Evolutionary conservation across 2,329 filamentous ascomycete species (phyloP).

Genomic region (Trichoderma afroharzianum): DNA sequence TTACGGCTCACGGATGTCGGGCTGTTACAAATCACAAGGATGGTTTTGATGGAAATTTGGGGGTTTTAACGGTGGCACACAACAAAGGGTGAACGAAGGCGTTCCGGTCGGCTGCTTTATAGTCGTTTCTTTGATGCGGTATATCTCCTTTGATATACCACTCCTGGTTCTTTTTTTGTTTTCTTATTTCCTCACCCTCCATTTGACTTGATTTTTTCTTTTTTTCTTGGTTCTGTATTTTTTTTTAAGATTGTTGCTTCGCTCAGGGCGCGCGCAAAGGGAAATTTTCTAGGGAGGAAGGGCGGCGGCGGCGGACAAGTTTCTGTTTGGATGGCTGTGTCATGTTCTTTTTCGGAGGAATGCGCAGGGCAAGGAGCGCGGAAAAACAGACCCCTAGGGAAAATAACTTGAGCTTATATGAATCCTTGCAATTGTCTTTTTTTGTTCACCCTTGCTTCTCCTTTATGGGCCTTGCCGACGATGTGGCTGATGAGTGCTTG

Average conservation of each 20-base stretch:
- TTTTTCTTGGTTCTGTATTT: neutral
- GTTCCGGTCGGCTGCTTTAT: slow-evolving; percentile 21
- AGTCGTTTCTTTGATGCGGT: slow-evolving; percentile 19
- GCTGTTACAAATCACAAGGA: slow-evolving; percentile 22
- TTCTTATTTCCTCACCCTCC: slow-evolving; percentile 14
- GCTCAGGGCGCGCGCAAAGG: slow-evolving; percentile 13
- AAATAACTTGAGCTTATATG: slow-evolving; percentile 11
- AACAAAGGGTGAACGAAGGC: slow-evolving; percentile 22
- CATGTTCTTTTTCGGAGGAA: neutral
- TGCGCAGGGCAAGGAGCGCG: slow-evolving; percentile 7
- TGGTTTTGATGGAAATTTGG: slow-evolving; percentile 17
- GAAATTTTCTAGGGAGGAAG: slow-evolving; percentile 1
- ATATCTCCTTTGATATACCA: neutral
- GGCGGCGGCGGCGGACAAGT: slow-evolving; percentile 8
- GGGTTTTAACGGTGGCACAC: slow-evolving; percentile 18
- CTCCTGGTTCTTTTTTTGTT: neutral
- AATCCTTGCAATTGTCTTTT: slow-evolving; percentile 3
- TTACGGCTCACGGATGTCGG: slow-evolving; percentile 11
- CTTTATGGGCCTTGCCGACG: neutral
- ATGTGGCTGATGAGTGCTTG: neutral
- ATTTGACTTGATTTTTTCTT: neutral
- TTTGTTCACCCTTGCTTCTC: neutral
- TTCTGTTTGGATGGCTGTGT: neutral
- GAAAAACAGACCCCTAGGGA: slow-evolving; percentile 4
- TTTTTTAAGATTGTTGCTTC: slow-evolving; percentile 17